phyloP scores from a whole-genome alignment of 768 basidiomycete species.

The Chalciporus piperatus region DNA sequence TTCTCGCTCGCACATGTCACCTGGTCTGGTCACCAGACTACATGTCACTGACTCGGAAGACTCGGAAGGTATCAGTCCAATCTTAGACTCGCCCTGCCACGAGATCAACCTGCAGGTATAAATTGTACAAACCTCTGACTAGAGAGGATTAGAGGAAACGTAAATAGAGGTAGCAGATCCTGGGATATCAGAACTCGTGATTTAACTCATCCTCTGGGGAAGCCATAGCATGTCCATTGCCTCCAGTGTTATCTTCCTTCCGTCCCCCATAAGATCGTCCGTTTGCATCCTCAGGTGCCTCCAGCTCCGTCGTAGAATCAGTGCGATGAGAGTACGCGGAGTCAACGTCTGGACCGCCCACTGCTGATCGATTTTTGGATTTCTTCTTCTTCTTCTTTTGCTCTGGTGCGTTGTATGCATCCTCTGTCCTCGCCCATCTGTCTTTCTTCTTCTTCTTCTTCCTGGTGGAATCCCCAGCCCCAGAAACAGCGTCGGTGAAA shows the following conservation, averaged over 20 bases:
- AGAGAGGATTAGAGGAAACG: conserved; percentile 7
- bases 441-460: conserved; percentile 83
- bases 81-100: too few species aligned
- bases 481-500: conserved; percentile 57
- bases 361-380: conserved; percentile 46
- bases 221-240: conserved; percentile 11
- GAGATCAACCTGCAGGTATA: neutral
- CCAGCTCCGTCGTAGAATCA: conserved; percentile 44
- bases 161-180: neutral
- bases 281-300: conserved; percentile 64
- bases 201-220: conserved; percentile 54
- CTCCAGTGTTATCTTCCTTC: conserved; percentile 13
- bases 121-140: neutral
- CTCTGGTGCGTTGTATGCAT: conserved; percentile 57
- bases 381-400: conserved; percentile 66
- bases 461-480: conserved; percentile 42
- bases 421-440: conserved; percentile 83
- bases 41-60: too few species aligned
- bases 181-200: conserved; percentile 55
- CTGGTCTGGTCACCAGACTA: too few species aligned
- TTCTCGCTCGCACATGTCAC: too few species aligned
- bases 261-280: conserved; percentile 57
- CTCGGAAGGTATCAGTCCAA: too few species aligned
- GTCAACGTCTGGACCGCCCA: conserved; percentile 33
- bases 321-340: conserved; percentile 33